phyloP scores from a whole-genome alignment of 2,329 filamentous ascomycete genomes.

The Cryphonectria japonica region DNA sequence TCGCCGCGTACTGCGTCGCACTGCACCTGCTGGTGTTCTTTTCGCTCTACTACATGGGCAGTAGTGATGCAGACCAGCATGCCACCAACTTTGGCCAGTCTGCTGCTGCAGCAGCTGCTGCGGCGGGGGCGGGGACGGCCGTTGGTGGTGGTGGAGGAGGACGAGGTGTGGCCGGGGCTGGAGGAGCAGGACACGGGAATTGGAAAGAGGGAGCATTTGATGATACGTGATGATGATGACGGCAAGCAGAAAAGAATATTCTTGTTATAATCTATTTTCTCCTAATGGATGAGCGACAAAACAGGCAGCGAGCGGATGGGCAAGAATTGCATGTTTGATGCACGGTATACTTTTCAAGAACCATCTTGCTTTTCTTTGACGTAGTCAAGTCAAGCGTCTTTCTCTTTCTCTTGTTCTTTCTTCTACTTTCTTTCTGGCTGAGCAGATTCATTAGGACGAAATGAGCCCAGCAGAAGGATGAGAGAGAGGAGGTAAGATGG shows the following conservation, averaged over 20 bases:
- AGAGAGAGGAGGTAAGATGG: background rate
- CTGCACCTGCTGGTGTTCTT: conserved; percentile 87
- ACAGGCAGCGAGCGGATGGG: background rate
- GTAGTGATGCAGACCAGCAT: conserved; percentile 66
- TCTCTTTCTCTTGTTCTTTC: background rate
- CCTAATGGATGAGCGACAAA: background rate
- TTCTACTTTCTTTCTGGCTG: background rate
- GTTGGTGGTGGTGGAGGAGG: conserved; percentile 35
- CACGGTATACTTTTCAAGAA: background rate
- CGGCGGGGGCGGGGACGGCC: conserved; percentile 44
- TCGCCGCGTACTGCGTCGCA: conserved; percentile 87
- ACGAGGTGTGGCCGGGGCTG: conserved; percentile 40
- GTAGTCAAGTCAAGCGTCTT: background rate
- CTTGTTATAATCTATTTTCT: background rate
- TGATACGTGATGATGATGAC: conserved; percentile 17
- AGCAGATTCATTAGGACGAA: background rate
- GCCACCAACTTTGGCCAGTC: conserved; percentile 59
- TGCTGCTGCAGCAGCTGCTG: conserved; percentile 48
- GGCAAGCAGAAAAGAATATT: too few species aligned
- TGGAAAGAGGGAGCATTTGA: conserved; percentile 69
- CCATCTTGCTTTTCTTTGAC: background rate
- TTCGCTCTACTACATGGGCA: conserved; percentile 83
- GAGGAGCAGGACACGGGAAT: conserved; percentile 32
- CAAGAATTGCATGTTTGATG: background rate
- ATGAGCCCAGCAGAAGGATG: background rate